These are phyloP conservation scores for Boletus barrowsii DNA, from an alignment of 768 basidiomycete genomes.

Conservation along the genomic window DNA sequence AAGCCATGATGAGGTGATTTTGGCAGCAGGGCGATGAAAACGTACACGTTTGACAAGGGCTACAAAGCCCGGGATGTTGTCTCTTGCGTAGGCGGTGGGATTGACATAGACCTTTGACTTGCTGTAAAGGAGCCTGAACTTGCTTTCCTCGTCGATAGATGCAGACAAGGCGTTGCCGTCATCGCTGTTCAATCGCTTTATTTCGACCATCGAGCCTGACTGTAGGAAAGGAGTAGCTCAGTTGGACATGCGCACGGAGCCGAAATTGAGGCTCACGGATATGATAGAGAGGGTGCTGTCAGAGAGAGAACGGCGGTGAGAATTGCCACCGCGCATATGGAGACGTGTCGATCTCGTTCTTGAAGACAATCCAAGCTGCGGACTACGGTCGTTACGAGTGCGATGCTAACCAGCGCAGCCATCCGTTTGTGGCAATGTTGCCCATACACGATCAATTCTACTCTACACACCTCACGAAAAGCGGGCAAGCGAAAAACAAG, in stretches of 20 bases:
- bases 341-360: not conserved
- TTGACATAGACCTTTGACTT: conserved; percentile 96
- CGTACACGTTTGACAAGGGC: conserved; percentile 85
- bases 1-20: conserved; percentile 7
- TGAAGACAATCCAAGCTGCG: conserved; percentile 1
- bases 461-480: not conserved
- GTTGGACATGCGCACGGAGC: not conserved
- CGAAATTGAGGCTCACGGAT: conserved; percentile 38
- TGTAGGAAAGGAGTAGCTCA: conserved; percentile 18
- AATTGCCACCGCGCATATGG: conserved; percentile 18
- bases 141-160: conserved; percentile 49
- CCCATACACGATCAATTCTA: not conserved
- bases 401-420: conserved; percentile 11
- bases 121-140: conserved; percentile 76
- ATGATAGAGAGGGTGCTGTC: conserved; percentile 46
- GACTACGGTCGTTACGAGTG: not conserved
- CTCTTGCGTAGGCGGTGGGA: conserved; percentile 85
- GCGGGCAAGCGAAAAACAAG: not conserved
- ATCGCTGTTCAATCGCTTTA: conserved; percentile 42
- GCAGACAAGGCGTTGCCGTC: conserved; percentile 11
- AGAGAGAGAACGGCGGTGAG: conserved; percentile 34
- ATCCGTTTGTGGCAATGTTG: conserved; percentile 23
- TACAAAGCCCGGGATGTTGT: conserved; percentile 93
- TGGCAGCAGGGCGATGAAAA: conserved; percentile 13
- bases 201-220: conserved; percentile 73